Evolutionary conservation across 1,139 yeast species (phyloP).

Genomic region (Candida sp.): DNA sequence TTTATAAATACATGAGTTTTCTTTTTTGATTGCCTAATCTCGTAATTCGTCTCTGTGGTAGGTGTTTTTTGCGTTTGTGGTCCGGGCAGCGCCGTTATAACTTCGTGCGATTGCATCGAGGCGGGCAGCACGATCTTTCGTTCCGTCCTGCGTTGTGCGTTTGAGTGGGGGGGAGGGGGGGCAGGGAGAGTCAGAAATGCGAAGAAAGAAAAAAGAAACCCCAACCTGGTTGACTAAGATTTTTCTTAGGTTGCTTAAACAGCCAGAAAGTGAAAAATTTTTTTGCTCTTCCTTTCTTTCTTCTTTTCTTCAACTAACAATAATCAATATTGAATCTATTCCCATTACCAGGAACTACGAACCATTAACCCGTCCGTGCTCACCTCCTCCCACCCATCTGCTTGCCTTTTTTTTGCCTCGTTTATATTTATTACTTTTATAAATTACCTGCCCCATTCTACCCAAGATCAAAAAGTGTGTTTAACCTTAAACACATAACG

Average conservation of each 20-base stretch:
- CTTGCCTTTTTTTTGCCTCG: background rate
- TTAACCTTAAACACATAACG: conserved; percentile 13
- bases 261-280: background rate
- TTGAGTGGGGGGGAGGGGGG: no score
- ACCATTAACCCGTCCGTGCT: background rate
- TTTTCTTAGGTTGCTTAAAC: background rate
- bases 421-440: conserved; percentile 3
- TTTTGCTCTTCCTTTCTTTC: background rate
- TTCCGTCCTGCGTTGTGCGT: no score
- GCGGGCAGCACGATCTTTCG: no score
- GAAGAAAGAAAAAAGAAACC: no score
- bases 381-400: background rate
- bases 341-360: background rate
- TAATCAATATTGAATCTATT: background rate
- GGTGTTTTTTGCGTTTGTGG: no score
- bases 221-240: background rate
- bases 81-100: no score
- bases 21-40: no score
- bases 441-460: conserved; percentile 7
- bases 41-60: no score
- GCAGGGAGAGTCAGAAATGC: no score
- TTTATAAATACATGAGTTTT: no score
- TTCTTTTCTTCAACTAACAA: conserved; percentile 2
- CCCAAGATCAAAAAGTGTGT: conserved; percentile 11
- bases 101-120: no score